Base-by-base conservation (phyloP, 1,284 basidiomycete species). In the Porodaedalea pini region DNA sequence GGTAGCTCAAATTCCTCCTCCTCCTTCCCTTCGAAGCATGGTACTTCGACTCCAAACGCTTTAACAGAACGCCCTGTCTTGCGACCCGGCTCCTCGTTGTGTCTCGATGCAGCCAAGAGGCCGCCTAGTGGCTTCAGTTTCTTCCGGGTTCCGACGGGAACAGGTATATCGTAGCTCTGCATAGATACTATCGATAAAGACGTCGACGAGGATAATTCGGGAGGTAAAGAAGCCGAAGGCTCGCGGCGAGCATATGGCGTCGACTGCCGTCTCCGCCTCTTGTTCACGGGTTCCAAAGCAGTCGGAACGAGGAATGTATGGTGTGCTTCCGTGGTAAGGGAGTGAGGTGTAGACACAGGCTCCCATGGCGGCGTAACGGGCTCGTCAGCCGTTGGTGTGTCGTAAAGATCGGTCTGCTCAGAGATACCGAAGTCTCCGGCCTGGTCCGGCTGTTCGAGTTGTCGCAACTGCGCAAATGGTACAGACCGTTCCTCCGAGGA, bases 31-130 rank as follows among this genome's bases (percentile, higher is more conserved):
- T 51, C 54, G 17, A 57, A 54, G 7, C 17, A 5, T 5, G 59
- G 59, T 15, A 57, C 39, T 29, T 61, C 55, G 4, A 43, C 25
- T 0, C 59, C 59, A 32, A 61, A 61, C 15, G 59, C 51, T 32
- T 53, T 48, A 5, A 61, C 39, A 17, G 51, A 29, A 6, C 59
- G 50, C 10, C 41, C 37, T 15, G 55, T 54, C 36, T 50, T 57
- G 34, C 44, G 51, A 2, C 54, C 55, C 5, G 51, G 41, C 7
- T 34, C 57, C 19, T 29, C 56, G 44, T 61, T 57, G 45, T 57
- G 51, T n/a, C 32, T 47, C 25, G 59, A 51, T n/a, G 41, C 27
- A 7, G 40, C 56, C 17, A 61, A 19, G 23, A 61, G 36, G 36
- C 51, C 44, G 37, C 23, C 10, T 23, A 49, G 15, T 25, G 41